A percentile compares a stretch with the other conserved stretches of the same genome.
These are phyloP conservation scores for Umbilicus rupestris DNA, from an alignment of 164 flowering plant species.

Conservation along the genomic window DNA sequence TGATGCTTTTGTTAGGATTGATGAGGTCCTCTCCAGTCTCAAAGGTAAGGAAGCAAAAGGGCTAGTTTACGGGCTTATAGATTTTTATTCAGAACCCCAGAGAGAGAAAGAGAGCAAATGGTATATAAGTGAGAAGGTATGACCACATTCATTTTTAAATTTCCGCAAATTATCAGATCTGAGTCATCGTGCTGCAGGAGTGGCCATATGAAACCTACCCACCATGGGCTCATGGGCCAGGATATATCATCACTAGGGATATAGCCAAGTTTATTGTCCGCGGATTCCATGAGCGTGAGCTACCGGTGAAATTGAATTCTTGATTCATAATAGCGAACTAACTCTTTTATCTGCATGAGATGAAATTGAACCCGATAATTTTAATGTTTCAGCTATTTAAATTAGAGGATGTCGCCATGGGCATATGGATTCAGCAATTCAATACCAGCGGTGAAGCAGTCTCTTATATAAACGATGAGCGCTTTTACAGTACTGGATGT, in stretches of 20 bases:
- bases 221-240: slow-evolving; percentile 98
- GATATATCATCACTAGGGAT: slow-evolving; percentile 71
- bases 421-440: slow-evolving; percentile 75
- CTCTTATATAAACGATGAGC: slow-evolving; percentile 48
- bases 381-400: slow-evolving; percentile 58
- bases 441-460: slow-evolving; percentile 44
- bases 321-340: not conserved
- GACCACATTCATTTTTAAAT: not conserved
- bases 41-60: slow-evolving; percentile 45
- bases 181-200: slow-evolving; percentile 39
- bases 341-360: not conserved
- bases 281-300: slow-evolving; percentile 48
- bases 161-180: not conserved
- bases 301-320: slow-evolving; percentile 31
- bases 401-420: slow-evolving; percentile 94
- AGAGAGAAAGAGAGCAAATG: slow-evolving; percentile 73
- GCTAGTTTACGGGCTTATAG: slow-evolving; percentile 68
- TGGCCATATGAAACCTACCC: slow-evolving; percentile 71
- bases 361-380: not conserved
- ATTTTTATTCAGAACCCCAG: slow-evolving; percentile 59
- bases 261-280: slow-evolving; percentile 68
- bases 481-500: slow-evolving; percentile 71
- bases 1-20: slow-evolving; percentile 88
- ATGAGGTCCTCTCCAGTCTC: slow-evolving; percentile 63
- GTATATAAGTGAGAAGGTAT: slow-evolving; percentile 77